Percentiles rank a stretch among this genome's conserved stretches.
Evolutionary conservation across 106 monocot species (phyloP).

Genomic region (Allium sativum): DNA sequence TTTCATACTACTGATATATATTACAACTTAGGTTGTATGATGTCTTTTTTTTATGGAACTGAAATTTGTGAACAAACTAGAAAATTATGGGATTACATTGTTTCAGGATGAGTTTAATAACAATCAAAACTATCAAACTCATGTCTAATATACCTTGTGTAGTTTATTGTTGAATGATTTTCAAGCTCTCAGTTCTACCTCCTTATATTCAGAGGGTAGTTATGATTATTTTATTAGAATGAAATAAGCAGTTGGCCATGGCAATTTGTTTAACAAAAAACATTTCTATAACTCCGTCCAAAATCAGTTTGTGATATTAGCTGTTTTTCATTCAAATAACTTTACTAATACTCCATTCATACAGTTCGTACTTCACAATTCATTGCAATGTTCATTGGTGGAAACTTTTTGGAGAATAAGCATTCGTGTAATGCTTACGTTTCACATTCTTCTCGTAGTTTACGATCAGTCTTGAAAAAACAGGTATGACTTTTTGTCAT

Average conservation of each 20-base stretch:
- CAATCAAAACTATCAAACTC: neutral
- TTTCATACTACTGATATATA: neutral
- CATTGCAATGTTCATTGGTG: conserved; percentile 56
- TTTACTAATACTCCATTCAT: neutral
- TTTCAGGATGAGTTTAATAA: neutral
- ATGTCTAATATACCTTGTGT: neutral
- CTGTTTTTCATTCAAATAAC: neutral
- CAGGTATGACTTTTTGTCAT: conserved; percentile 34
- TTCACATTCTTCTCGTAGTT: conserved; percentile 72
- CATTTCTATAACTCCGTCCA: too few species aligned
- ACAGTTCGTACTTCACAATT: conserved; percentile 81
- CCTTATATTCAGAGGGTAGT: neutral
- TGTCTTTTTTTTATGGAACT: neutral
- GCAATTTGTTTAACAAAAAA: too few species aligned
- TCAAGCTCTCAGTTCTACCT: neutral
- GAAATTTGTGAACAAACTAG: neutral
- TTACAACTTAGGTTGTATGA: neutral
- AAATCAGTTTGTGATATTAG: neutral
- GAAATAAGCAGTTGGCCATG: too few species aligned
- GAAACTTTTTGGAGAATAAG: conserved; percentile 32
- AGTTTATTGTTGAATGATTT: too few species aligned
- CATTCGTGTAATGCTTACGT: conserved; percentile 64
- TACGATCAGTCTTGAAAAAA: conserved; percentile 70
- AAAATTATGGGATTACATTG: neutral
- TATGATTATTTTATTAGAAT: neutral